These are phyloP conservation scores for Neocucurbitaria cava DNA, from an alignment of 2,329 filamentous ascomycete species.

Conservation along the genomic window DNA sequence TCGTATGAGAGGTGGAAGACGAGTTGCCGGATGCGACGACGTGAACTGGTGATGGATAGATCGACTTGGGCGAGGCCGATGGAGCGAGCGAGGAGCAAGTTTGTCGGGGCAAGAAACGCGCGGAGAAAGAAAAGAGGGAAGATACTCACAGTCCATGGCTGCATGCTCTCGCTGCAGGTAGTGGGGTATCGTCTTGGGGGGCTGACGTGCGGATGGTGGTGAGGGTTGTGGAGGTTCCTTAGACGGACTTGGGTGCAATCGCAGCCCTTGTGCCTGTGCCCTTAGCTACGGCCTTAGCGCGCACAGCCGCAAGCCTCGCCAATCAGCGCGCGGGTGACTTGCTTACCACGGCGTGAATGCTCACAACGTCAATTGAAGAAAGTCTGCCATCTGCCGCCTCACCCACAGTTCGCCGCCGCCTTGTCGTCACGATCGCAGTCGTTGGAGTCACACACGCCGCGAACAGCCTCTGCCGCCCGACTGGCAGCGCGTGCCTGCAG, in stretches of 20 bases:
- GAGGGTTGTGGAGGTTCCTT: conserved; percentile 33
- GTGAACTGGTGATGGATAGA: conserved; percentile 44
- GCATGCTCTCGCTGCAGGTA: conserved; percentile 53
- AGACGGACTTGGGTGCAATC: conserved; percentile 18
- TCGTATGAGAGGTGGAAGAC: conserved; percentile 20
- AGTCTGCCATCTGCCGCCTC: conserved; percentile 1
- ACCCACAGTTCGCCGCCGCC: conserved; percentile 10
- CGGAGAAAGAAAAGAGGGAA: conserved; percentile 42
- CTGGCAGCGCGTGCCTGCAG: neutral
- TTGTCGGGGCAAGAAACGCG: conserved; percentile 20
- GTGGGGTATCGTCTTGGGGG: conserved; percentile 37
- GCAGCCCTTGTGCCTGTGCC: conserved; percentile 4
- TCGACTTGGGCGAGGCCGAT: conserved; percentile 41
- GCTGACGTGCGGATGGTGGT: conserved; percentile 40
- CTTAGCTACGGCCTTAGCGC: conserved; percentile 8
- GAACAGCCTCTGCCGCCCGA: neutral
- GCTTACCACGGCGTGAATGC: conserved; percentile 24
- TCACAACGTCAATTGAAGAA: conserved; percentile 25
- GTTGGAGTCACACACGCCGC: neutral
- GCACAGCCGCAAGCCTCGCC: conserved; percentile 18
- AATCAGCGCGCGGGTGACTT: conserved; percentile 23
- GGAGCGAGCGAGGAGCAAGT: conserved; percentile 23
- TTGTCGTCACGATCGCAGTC: conserved; percentile 4
- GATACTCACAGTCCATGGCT: conserved; percentile 67
- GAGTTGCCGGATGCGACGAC: conserved; percentile 38